Base-by-base conservation (phyloP, 495 filamentous ascomycete species). In the Penicillium taxi region DNA sequence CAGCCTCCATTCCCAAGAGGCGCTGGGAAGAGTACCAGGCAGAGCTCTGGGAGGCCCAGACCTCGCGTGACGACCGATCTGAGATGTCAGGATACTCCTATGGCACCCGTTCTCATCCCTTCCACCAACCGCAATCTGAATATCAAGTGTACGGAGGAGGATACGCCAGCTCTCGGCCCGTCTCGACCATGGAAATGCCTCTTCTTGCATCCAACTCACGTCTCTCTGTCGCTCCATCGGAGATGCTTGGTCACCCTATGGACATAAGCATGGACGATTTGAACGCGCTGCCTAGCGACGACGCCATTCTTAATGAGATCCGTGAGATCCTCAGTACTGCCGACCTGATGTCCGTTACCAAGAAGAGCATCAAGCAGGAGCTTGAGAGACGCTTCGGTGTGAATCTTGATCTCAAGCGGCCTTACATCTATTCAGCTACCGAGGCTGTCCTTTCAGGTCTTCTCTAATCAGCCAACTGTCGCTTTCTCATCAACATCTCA, bases 21-120 rank as follows among this genome's bases (percentile, higher is more conserved):
- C 87, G 83, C 71, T 96, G 93, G 91, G 91, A 96, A 61, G 93
- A 96, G 40, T 96, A 95, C 58, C 93, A 96, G 63, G 82, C 83
- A 39, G 93, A 96, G 70, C 77, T 99, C 27, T 99, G 91, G 91
- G 67, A 69, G 20, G 82, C 85, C 2, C 85, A 94, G 54, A 94
- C 86, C 8, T 74, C 75, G 36, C 78, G 74, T 43, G 86, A 93
- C 49, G 91, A 98, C 48, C 79, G 75, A 20, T 94, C 87, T n/a
- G 91, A 96, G 56, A 64, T 89, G 28, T 94, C 86, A 9, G 89
- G 90, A 17, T 80, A 84, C 61, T 90, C 83, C 21, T 96, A 96
- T 55, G 88, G 75, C 39, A 99, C 91, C 40, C 88, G 86, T 55
- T 78, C 75, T 8, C 84, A 77, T 48, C 69, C 75, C 46, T 75